Percentiles rank a stretch among this genome's conserved stretches.
Conservation (phyloP, 257 asterid genomes). For the Solanum virginianum region DNA sequence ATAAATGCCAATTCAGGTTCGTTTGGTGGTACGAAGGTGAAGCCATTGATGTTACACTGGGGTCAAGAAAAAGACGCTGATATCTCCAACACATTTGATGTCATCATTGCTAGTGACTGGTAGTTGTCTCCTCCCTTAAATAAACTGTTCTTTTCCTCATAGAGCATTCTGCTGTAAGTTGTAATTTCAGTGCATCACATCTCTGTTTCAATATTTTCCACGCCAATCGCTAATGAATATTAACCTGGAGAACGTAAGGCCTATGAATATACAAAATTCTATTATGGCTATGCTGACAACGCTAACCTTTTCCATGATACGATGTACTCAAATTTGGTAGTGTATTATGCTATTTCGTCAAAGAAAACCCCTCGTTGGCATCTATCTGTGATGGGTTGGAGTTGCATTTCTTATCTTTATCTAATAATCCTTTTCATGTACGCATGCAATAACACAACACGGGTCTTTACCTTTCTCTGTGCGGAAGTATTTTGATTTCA, state of each 20-base stretch:
- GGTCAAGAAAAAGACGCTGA: constrained; percentile 28
- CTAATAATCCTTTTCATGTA: neutral
- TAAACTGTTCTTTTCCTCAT: neutral
- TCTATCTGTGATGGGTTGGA: neutral
- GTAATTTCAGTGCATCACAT: neutral
- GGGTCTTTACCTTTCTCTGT: neutral
- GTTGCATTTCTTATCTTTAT: neutral
- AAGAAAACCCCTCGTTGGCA: neutral
- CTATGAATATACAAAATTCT: neutral
- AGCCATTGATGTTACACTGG: constrained; percentile 78
- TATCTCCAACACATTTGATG: constrained; percentile 38
- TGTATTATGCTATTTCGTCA: neutral
- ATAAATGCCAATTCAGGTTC: constrained; percentile 47
- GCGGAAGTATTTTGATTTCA: neutral
- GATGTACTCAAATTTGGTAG: neutral
- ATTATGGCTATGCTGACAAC: neutral
- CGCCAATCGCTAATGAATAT: neutral
- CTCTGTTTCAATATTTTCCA: neutral
- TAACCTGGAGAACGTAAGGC: neutral
- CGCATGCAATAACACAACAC: neutral
- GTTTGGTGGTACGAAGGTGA: constrained; percentile 56
- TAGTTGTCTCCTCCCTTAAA: constrained; percentile 13
- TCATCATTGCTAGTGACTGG: constrained; percentile 94
- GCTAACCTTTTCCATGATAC: neutral
- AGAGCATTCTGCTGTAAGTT: neutral